phyloP scores from a whole-genome alignment of 257 asterid species.

The Gardenia jasminoides region DNA sequence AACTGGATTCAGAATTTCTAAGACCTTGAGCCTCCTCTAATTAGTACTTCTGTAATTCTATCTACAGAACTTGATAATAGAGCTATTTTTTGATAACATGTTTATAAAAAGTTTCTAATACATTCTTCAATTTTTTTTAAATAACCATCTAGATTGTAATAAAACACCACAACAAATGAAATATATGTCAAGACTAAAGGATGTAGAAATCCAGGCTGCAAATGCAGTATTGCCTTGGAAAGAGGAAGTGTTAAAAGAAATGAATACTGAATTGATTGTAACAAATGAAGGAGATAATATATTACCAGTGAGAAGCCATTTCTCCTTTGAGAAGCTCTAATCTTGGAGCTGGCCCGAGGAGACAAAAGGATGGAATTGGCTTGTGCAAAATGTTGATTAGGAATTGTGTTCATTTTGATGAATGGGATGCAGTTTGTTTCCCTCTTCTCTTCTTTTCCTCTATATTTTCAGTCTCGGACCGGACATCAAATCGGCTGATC shows the following conservation, averaged over 20 bases:
- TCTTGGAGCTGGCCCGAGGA: constrained; percentile 3
- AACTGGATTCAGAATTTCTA: no score
- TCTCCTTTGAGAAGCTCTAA: constrained; percentile 22
- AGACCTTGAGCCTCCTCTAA: no score
- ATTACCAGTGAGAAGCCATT: constrained; percentile 35
- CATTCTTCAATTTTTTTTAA: no score
- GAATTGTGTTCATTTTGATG: background rate
- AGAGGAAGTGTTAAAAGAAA: no score
- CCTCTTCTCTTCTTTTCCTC: background rate
- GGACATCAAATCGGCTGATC: no score
- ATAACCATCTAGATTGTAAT: no score
- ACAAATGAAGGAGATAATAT: background rate
- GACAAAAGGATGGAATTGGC: constrained; percentile 2
- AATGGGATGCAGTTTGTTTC: background rate
- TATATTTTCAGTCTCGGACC: background rate
- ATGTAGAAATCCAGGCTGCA: background rate
- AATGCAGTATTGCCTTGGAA: background rate
- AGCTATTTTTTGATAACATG: no score
- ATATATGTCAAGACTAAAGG: no score
- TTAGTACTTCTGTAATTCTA: no score
- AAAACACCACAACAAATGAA: no score
- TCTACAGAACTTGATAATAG: no score
- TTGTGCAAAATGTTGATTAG: constrained; percentile 4
- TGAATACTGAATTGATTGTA: background rate
- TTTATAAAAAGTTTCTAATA: no score